Conservation (phyloP, 768 basidiomycete species). For the Phlebiopsis flavidoalba region DNA sequence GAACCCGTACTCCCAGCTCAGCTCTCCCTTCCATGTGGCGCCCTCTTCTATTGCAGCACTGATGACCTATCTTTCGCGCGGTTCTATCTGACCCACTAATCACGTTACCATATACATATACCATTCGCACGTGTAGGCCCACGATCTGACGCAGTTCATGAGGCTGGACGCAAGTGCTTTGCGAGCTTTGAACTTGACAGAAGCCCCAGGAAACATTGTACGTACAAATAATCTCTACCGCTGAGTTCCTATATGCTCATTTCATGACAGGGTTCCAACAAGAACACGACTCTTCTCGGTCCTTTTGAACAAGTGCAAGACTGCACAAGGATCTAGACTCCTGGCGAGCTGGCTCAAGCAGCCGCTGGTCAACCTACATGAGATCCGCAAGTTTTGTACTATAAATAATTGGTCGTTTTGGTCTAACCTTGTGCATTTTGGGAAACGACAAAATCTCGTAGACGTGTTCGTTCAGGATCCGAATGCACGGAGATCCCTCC, state of each 20-base stretch:
- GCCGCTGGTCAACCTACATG: constrained; percentile 88
- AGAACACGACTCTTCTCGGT: constrained; percentile 85
- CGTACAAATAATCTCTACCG: not conserved
- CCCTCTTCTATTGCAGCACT: constrained; percentile 80
- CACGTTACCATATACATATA: constrained; percentile 78
- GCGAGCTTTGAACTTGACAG: constrained; percentile 81
- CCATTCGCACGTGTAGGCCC: constrained; percentile 73
- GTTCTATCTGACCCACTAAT: constrained; percentile 76
- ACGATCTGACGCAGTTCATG: constrained; percentile 95
- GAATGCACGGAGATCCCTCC: constrained; percentile 63
- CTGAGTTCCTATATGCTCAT: not conserved
- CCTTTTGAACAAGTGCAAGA: constrained; percentile 94
- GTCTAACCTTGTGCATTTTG: constrained; percentile 33
- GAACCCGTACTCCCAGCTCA: constrained; percentile 50
- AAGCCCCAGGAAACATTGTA: constrained; percentile 51
- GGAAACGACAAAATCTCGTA: constrained; percentile 82
- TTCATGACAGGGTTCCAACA: constrained; percentile 47
- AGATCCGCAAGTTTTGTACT: constrained; percentile 62
- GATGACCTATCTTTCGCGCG: constrained; percentile 73
- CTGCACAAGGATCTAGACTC: constrained; percentile 85
- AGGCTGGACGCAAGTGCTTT: constrained; percentile 93
- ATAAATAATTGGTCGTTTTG: not conserved
- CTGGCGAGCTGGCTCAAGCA: constrained; percentile 94
- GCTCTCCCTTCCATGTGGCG: constrained; percentile 67
- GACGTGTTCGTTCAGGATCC: constrained; percentile 81